Conservation (phyloP, 192 early-diverging fungal genomes). For the Gorgonomyces haynaldii region DNA sequence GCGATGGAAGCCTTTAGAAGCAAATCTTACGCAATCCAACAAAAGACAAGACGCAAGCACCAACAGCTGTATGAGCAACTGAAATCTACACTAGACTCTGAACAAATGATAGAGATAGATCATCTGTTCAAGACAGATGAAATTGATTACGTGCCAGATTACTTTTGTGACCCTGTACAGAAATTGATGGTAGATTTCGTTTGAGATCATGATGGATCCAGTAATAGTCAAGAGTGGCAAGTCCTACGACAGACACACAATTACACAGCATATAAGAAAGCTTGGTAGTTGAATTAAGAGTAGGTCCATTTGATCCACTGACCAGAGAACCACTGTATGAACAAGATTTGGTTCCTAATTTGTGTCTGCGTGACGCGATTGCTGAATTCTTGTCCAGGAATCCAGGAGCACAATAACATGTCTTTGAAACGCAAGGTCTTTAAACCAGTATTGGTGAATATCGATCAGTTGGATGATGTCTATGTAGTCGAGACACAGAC, state of each 20-base stretch:
- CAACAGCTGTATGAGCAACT: slow-evolving; percentile 29
- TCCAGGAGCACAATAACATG: too few relatives aligned
- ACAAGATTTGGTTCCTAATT: slow-evolving; percentile 59
- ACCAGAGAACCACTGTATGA: slow-evolving; percentile 54
- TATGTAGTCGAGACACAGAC: too few relatives aligned
- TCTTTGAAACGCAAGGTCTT: too few relatives aligned
- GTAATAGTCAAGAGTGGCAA: slow-evolving; percentile 48
- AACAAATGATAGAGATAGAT: too few relatives aligned
- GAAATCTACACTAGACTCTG: slow-evolving; percentile 25
- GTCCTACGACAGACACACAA: slow-evolving; percentile 62
- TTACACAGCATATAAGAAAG: slow-evolving; percentile 61
- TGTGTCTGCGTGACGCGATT: slow-evolving; percentile 38
- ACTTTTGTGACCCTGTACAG: slow-evolving; percentile 30
- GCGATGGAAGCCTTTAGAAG: too few relatives aligned
- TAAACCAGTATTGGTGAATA: too few relatives aligned
- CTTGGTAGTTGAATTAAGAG: too few relatives aligned
- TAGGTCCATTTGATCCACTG: slow-evolving; percentile 73
- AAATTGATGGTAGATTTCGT: slow-evolving; percentile 48
- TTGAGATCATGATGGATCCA: slow-evolving; percentile 75
- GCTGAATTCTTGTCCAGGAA: background rate
- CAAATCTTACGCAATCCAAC: too few relatives aligned
- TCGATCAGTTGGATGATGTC: too few relatives aligned
- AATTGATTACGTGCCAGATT: slow-evolving; percentile 42
- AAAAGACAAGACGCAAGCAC: too few relatives aligned
- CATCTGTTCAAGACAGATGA: slow-evolving; percentile 1